phyloP scores from a whole-genome alignment of 495 filamentous ascomycete species.

The Podospora sp. region DNA sequence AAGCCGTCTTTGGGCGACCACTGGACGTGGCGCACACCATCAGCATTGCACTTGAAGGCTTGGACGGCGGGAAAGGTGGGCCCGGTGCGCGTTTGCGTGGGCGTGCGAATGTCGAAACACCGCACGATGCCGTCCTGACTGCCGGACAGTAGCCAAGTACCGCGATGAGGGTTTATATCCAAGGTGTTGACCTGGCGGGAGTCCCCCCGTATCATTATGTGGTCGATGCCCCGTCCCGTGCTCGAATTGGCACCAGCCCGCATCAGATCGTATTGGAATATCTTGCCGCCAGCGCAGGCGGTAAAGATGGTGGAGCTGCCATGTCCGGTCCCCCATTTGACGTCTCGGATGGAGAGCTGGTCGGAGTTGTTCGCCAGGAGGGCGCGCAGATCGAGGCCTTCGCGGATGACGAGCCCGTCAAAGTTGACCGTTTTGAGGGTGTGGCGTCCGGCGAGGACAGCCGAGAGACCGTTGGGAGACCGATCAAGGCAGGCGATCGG shows the following conservation, averaged over 20 bases:
- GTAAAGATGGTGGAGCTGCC: slow-evolving; percentile 68
- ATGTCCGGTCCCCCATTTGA: slow-evolving; percentile 71
- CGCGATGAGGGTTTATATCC: slow-evolving; percentile 82
- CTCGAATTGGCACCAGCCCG: slow-evolving; percentile 42
- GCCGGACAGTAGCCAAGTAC: slow-evolving; percentile 78
- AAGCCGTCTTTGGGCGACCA: slow-evolving; percentile 87
- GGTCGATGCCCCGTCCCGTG: slow-evolving; percentile 63
- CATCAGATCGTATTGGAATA: slow-evolving; percentile 83
- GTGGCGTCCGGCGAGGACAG: slow-evolving; percentile 78
- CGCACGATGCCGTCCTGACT: slow-evolving; percentile 91
- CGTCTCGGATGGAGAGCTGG: slow-evolving; percentile 78
- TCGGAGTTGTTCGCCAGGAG: slow-evolving; percentile 75
- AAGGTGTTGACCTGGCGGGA: slow-evolving; percentile 88
- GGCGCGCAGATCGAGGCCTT: slow-evolving; percentile 79
- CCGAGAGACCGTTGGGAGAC: slow-evolving; percentile 73
- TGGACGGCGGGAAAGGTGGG: slow-evolving; percentile 47
- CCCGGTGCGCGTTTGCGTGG: slow-evolving; percentile 42
- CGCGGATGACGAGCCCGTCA: slow-evolving; percentile 67
- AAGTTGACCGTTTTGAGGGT: slow-evolving; percentile 82
- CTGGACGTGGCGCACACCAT: slow-evolving; percentile 81
- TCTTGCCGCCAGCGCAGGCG: slow-evolving; percentile 81
- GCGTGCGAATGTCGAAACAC: slow-evolving; percentile 54
- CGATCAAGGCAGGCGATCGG: slow-evolving; percentile 77
- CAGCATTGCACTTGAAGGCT: slow-evolving; percentile 58
- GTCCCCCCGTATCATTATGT: slow-evolving; percentile 74